phyloP scores from a whole-genome alignment of 1,139 yeast genomes.

The Candida sp. region DNA sequence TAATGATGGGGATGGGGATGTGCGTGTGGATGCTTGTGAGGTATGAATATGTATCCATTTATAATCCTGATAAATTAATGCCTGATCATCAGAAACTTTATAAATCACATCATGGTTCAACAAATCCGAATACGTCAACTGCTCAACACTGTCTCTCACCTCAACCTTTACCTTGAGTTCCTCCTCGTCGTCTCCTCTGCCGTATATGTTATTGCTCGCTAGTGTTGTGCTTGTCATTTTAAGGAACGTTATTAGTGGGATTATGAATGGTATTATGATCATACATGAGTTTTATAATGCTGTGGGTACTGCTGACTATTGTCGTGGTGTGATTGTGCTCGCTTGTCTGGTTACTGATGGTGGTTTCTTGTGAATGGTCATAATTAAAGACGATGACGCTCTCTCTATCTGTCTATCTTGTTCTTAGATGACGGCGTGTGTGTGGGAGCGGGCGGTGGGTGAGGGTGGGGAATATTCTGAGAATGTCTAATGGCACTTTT shows the following conservation, averaged over 20 bases:
- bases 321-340: too few species aligned
- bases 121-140: slow-evolving; percentile 1
- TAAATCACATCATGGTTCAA: background rate
- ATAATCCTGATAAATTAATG: slow-evolving; percentile 1
- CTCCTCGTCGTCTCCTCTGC: background rate
- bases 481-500: background rate
- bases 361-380: background rate
- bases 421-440: too few species aligned
- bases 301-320: too few species aligned
- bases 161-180: too few species aligned
- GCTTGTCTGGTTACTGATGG: too few species aligned
- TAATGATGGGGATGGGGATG: too few species aligned
- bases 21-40: background rate
- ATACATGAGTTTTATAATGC: background rate
- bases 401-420: background rate
- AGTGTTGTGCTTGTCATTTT: background rate
- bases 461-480: background rate
- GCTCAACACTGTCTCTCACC: background rate
- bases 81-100: slow-evolving; percentile 3
- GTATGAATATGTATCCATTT: slow-evolving; percentile 5
- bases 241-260: background rate
- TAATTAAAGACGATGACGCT: background rate
- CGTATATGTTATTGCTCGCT: too few species aligned
- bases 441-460: too few species aligned
- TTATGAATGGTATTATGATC: background rate